phyloP scores from a whole-genome alignment of 1,284 basidiomycete species.

The Ustilago trichophora region DNA sequence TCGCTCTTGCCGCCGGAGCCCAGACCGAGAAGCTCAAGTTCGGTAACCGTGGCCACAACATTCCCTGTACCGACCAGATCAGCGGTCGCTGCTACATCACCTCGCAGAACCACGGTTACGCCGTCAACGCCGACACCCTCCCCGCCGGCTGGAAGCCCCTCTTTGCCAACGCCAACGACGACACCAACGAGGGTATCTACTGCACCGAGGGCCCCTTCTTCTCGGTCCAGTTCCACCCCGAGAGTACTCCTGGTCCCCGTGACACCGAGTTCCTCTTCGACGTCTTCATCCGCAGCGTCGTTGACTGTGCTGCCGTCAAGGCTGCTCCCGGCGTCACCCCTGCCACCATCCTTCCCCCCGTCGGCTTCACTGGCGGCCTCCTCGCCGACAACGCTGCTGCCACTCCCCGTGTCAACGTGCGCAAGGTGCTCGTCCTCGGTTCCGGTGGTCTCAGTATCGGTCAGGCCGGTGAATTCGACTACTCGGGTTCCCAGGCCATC shows the following conservation, averaged over 20 bases:
- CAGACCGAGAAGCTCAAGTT: constrained; percentile 99
- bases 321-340: constrained; percentile 32
- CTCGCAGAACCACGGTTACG: constrained; percentile 98
- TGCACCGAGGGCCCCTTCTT: constrained; percentile 83
- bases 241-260: constrained; percentile 95
- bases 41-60: constrained; percentile 98
- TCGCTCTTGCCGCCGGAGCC: constrained; percentile 93
- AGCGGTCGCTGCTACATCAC: constrained; percentile 98
- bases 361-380: constrained; percentile 86
- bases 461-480: constrained; percentile 98
- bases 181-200: constrained; percentile 97
- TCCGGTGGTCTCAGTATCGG: constrained; percentile 98
- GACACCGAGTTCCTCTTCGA: constrained; percentile 99
- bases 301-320: constrained; percentile 78
- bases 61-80: constrained; percentile 93
- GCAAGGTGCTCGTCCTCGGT: constrained; percentile 94
- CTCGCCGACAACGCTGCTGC: constrained; percentile 83
- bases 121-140: constrained; percentile 85
- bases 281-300: constrained; percentile 89
- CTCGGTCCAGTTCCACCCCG: constrained; percentile 99
- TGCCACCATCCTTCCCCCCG: constrained; percentile 69
- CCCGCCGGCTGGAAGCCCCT: constrained; percentile 89
- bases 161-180: constrained; percentile 96
- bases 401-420: constrained; percentile 79
- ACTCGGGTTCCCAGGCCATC: constrained; percentile 98